Evolutionary conservation across 108 stramenopile species (phyloP).

Genomic region (Stephanodiscus minutulus): DNA sequence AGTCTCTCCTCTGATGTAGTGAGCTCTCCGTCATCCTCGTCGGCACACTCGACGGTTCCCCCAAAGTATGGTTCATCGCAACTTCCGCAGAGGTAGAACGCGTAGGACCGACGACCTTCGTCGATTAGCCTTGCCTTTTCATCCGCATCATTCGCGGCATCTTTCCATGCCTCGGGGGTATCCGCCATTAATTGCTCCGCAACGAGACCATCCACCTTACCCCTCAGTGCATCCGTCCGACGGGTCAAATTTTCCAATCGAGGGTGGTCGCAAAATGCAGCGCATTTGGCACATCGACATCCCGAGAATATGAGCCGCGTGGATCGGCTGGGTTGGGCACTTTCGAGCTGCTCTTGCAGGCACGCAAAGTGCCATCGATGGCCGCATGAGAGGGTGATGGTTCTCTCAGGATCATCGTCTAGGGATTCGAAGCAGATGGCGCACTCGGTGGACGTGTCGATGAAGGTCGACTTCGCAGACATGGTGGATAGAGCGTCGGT

Average conservation of each 20-base stretch:
- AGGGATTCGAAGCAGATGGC: conserved; percentile 68
- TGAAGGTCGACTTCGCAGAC: conserved; percentile 23
- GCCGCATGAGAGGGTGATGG: conserved; percentile 58
- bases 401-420: conserved; percentile 13
- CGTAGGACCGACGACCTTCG: conserved; percentile 54
- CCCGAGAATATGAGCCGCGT: conserved; percentile 63
- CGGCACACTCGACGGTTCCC: conserved; percentile 72
- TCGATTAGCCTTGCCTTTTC: conserved; percentile 30
- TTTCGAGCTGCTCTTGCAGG: conserved; percentile 56
- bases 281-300: conserved; percentile 73
- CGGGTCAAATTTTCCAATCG: conserved; percentile 59
- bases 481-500: too few relatives aligned
- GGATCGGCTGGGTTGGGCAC: conserved; percentile 45
- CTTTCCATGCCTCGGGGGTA: conserved; percentile 27
- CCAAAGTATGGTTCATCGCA: conserved; percentile 78
- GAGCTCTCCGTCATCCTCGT: conserved; percentile 42
- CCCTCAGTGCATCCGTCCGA: conserved; percentile 54
- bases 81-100: conserved; percentile 65
- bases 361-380: conserved; percentile 66
- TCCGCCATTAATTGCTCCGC: conserved; percentile 55
- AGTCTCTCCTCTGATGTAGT: conserved; percentile 42
- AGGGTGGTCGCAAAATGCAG: conserved; percentile 52
- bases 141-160: conserved; percentile 6
- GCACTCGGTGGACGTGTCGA: conserved; percentile 64
- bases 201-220: conserved; percentile 58